These are phyloP conservation scores for Aegilops umbellulata DNA, from an alignment of 176 grass and related monocot species.

Conservation along the genomic window DNA sequence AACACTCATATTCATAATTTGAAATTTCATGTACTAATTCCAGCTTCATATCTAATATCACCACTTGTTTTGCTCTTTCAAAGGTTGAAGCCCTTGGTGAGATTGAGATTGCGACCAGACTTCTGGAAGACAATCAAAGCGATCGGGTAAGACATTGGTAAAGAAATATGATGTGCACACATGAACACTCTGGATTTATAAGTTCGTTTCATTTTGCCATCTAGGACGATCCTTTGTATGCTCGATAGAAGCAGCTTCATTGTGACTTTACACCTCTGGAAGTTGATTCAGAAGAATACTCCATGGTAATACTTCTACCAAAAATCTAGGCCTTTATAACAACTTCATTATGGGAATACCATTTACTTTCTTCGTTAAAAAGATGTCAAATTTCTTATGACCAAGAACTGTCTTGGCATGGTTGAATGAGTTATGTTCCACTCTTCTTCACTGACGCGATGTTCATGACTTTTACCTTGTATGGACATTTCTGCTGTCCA, in stretches of 20 bases:
- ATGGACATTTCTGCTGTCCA: slow-evolving; percentile 18
- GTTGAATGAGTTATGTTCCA: neutral
- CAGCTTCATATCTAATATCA: neutral
- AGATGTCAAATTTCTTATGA: neutral
- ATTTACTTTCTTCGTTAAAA: neutral
- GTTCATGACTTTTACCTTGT: neutral
- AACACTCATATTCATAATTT: neutral
- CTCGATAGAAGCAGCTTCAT: slow-evolving; percentile 71
- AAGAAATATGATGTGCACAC: neutral
- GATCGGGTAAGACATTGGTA: slow-evolving; percentile 42
- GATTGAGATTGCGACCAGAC: slow-evolving; percentile 94
- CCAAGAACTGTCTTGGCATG: neutral
- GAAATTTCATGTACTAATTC: neutral
- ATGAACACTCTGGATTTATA: neutral
- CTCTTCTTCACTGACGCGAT: neutral
- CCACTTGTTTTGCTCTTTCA: neutral
- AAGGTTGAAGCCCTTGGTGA: slow-evolving; percentile 90
- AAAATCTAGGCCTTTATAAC: neutral
- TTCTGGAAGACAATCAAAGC: slow-evolving; percentile 59
- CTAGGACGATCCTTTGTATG: slow-evolving; percentile 76
- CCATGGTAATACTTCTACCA: slow-evolving; percentile 62
- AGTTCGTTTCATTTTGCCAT: slow-evolving; percentile 16
- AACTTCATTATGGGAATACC: neutral
- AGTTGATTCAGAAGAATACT: slow-evolving; percentile 64
- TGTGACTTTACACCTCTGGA: slow-evolving; percentile 75